Percentiles rank a stretch among this genome's conserved stretches.
Evolutionary conservation across 345 rosid species (phyloP).

Genomic region (Moringa oleifera): DNA sequence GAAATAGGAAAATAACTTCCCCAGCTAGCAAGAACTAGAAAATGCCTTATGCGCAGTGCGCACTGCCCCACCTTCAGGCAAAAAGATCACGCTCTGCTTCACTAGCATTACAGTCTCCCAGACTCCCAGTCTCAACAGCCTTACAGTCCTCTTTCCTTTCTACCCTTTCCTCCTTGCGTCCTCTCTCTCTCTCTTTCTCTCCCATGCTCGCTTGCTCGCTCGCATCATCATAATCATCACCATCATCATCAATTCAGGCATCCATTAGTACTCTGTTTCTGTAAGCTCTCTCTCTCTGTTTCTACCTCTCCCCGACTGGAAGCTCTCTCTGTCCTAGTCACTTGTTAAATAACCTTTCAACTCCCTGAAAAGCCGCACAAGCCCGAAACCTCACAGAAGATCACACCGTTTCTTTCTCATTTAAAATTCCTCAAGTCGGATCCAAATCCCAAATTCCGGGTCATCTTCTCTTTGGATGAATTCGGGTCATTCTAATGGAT

Average conservation of each 20-base stretch:
- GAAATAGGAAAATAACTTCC: too few relatives aligned
- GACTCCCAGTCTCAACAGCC: too few relatives aligned
- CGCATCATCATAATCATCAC: too few relatives aligned
- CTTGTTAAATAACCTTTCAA: not conserved
- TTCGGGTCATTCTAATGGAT: constrained; percentile 50
- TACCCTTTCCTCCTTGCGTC: too few relatives aligned
- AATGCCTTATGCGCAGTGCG: constrained; percentile 9
- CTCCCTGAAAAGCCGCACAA: not conserved
- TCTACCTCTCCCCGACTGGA: too few relatives aligned
- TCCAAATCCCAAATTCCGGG: constrained; percentile 26
- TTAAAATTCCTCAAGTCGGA: constrained; percentile 30
- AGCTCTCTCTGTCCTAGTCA: not conserved
- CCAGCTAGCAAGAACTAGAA: not conserved
- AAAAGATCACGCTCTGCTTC: not conserved
- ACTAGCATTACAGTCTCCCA: not conserved
- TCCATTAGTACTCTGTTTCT: not conserved
- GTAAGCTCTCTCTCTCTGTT: not conserved
- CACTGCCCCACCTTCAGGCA: constrained; percentile 1
- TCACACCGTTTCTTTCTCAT: not conserved
- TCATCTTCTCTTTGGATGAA: constrained; percentile 12
- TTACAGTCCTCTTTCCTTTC: too few relatives aligned
- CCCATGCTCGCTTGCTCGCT: too few relatives aligned
- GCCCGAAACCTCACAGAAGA: constrained; percentile 11
- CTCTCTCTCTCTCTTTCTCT: too few relatives aligned
- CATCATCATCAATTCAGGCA: too few relatives aligned